Conservation (phyloP, 371 early-diverging fungal species). For the Mortierella polycephala region DNA sequence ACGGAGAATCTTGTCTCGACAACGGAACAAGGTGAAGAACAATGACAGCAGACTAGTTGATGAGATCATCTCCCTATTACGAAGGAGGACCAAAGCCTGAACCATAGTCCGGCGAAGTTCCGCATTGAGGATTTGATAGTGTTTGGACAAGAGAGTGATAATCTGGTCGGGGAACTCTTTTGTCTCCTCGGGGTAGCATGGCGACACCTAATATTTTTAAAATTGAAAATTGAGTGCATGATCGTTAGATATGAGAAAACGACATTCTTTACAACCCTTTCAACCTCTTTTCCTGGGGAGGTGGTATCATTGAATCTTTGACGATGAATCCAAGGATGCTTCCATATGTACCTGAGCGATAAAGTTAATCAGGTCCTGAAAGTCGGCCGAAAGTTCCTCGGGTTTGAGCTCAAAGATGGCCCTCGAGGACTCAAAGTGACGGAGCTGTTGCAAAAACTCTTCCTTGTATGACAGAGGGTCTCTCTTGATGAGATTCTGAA, state of each 20-base stretch:
- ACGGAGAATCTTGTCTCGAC: conserved; percentile 91
- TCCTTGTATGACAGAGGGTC: conserved; percentile 92
- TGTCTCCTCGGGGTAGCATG: conserved; percentile 86
- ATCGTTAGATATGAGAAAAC: no score
- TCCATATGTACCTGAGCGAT: conserved; percentile 75
- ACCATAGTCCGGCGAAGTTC: conserved; percentile 89
- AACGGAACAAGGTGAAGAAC: conserved; percentile 94
- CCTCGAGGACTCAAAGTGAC: conserved; percentile 89
- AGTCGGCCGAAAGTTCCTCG: conserved; percentile 81
- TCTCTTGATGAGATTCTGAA: conserved; percentile 96
- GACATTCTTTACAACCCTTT: no score
- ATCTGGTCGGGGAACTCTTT: conserved; percentile 84
- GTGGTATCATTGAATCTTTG: not conserved
- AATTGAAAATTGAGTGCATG: not conserved
- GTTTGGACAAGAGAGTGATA: conserved; percentile 81
- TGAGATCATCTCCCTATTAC: conserved; percentile 82
- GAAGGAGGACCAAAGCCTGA: conserved; percentile 89
- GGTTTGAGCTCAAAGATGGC: conserved; percentile 91
- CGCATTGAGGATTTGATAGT: conserved; percentile 82
- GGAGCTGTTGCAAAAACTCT: conserved; percentile 93
- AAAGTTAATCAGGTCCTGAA: conserved; percentile 89
- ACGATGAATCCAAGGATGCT: not conserved
- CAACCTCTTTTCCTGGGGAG: not conserved
- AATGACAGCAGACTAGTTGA: conserved; percentile 78
- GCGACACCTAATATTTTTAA: conserved; percentile 57